phyloP scores from a whole-genome alignment of 2,329 filamentous ascomycete genomes.

The Hymenoscyphus fructigenus region DNA sequence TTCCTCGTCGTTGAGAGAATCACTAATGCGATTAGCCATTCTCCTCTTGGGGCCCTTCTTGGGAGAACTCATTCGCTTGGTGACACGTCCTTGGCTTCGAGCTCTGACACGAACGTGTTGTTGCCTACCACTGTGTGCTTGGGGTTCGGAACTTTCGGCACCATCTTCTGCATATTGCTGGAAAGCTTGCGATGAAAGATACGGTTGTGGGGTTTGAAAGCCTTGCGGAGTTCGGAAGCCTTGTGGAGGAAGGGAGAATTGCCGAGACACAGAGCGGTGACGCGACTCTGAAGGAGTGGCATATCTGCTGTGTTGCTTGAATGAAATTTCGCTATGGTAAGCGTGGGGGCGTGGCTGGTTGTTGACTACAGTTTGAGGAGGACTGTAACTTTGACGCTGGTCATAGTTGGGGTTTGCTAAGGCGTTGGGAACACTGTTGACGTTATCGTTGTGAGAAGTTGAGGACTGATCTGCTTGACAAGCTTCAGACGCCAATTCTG shows the following conservation, averaged over 20 bases:
- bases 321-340: neutral
- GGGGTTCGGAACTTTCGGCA: neutral
- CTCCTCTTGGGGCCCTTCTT: neutral
- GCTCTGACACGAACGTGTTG: neutral
- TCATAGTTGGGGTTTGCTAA: neutral
- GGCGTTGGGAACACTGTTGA: neutral
- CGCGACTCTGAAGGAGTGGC: neutral
- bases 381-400: neutral
- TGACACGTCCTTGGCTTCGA: neutral
- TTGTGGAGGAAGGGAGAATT: neutral
- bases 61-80: neutral
- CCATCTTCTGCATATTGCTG: neutral
- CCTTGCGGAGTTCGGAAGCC: neutral
- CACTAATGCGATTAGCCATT: neutral
- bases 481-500: neutral
- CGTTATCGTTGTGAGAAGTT: neutral
- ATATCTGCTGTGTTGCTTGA: neutral
- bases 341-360: neutral
- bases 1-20: neutral
- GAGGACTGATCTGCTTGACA: neutral
- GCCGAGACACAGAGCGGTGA: neutral
- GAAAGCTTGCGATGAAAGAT: neutral
- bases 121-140: neutral
- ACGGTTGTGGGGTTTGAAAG: neutral
- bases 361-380: neutral